A percentile compares a stretch with the other conserved stretches of the same genome.
phyloP scores from a whole-genome alignment of 1,284 basidiomycete species.

The Sporisorium reilianum region DNA sequence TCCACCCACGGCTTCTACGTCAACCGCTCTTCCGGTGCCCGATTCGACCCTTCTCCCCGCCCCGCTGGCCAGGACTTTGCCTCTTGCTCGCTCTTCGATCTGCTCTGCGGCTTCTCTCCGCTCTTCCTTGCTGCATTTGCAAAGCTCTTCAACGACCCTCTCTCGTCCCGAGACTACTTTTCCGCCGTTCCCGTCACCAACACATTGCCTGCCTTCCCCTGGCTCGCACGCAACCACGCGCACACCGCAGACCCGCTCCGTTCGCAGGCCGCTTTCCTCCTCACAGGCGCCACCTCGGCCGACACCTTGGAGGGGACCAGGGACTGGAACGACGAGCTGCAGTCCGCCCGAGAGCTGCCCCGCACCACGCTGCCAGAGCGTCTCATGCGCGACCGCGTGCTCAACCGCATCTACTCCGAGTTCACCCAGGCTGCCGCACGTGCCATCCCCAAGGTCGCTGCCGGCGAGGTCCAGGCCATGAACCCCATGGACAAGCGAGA shows the following conservation, averaged over 20 bases:
- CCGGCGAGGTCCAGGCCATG: constrained; percentile 73
- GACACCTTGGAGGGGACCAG: constrained; percentile 73
- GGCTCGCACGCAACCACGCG: constrained; percentile 70
- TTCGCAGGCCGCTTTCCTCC: constrained; percentile 74
- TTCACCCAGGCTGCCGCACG: constrained; percentile 73
- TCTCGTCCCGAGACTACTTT: constrained; percentile 68
- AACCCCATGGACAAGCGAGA: constrained; percentile 74
- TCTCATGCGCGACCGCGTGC: constrained; percentile 73
- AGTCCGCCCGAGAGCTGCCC: constrained; percentile 73
- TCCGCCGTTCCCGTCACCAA: constrained; percentile 72
- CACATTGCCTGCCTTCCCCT: constrained; percentile 73
- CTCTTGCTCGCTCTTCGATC: constrained; percentile 73
- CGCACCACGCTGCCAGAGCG: constrained; percentile 72
- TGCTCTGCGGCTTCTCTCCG: constrained; percentile 72
- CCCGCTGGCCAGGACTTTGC: constrained; percentile 55
- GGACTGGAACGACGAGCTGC: constrained; percentile 76
- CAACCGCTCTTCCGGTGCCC: constrained; percentile 70
- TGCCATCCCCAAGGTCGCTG: constrained; percentile 72
- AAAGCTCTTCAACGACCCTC: constrained; percentile 67
- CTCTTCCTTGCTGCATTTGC: constrained; percentile 67
- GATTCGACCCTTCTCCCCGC: constrained; percentile 64
- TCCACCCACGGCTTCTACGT: constrained; percentile 74
- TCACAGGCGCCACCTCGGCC: constrained; percentile 72
- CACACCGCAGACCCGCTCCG: constrained; percentile 72
- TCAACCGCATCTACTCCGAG: constrained; percentile 73